Base-by-base conservation (phyloP, 2,329 filamentous ascomycete species). In the Arachnomyces sp. region DNA sequence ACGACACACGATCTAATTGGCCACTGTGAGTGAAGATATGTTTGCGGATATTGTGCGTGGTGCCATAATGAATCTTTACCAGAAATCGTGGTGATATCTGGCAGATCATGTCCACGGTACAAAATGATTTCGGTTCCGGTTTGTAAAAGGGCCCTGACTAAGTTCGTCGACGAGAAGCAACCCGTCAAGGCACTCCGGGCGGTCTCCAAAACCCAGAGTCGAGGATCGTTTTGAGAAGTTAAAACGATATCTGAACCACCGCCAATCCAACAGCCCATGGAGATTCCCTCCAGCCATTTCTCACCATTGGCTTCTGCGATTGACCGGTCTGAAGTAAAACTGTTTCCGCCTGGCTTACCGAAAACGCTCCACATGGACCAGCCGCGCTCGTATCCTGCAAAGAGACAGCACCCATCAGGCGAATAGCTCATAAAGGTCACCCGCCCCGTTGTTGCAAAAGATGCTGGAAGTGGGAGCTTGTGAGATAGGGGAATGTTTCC, bases 321-420 rank as follows among this genome's bases (percentile, higher is more conserved):
- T 2, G 67, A 63, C 17, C 71, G 68, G 52, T 94, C 85, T 9
- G 77, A 73, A 5, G 75, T 73, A 59, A 96, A 96, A 56, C 86
- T 95, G 51, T 80, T 86, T 40, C 84, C 88, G 11, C 88, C 82
- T 2, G 83, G 75, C 61, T 95, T 95, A 28, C 92, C 92, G 62
- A 94, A 98, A 29, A 96, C 92, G 59, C 90, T 96, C 90, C 90
- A 98, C 34, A 82, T 90, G 3, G 86, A 84, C 92, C 92, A 98
- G 1, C 92, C 93, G 43, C 82, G 80, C 53, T 92, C 82, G 56
- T 90, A 96, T 1, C 90, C 92, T 32, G 84, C 88, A 62, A 98
- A 95, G 7, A 98, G 74, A 59, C 89, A 95, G 61, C 96, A 95
- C 13, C 92, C 92, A 60, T 98, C 92, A 0, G 90, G 88, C 1